These are phyloP conservation scores for Trichosporon sp. DNA, from an alignment of 1,284 basidiomycete genomes.

Conservation along the genomic window DNA sequence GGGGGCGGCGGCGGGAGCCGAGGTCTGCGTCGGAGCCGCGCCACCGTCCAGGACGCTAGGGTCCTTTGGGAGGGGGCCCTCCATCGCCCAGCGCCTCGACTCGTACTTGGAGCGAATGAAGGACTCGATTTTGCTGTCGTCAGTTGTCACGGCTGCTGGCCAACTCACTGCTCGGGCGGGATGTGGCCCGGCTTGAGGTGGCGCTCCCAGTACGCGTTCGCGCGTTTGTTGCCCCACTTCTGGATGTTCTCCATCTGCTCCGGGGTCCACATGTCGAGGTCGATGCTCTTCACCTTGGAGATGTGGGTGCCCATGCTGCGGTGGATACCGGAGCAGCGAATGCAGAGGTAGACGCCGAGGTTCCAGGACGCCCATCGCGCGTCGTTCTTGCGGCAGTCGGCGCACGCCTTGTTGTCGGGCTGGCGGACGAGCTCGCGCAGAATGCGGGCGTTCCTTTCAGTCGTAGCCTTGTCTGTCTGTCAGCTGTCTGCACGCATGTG, in stretches of 20 bases:
- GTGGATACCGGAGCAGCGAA: conserved; percentile 97
- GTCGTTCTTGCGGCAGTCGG: conserved; percentile 92
- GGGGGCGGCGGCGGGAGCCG: conserved; percentile 7
- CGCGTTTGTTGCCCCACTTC: conserved; percentile 90
- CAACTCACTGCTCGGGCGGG: conserved; percentile 86
- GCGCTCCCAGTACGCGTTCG: conserved; percentile 96
- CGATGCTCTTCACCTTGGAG: conserved; percentile 93
- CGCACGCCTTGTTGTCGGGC: conserved; percentile 89
- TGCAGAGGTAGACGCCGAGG: conserved; percentile 88
- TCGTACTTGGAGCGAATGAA: conserved; percentile 98
- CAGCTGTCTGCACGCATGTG: conserved; percentile 6
- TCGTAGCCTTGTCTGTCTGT: conserved; percentile 67
- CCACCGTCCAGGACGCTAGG: conserved; percentile 70
- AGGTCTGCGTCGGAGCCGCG: conserved; percentile 14
- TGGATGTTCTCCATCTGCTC: conserved; percentile 94
- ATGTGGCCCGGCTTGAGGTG: conserved; percentile 88
- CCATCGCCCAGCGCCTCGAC: conserved; percentile 82
- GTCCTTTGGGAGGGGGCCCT: conserved; percentile 75
- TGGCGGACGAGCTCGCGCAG: conserved; percentile 78
- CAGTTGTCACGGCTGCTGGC: background rate
- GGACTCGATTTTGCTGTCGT: conserved; percentile 86
- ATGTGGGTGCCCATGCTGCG: conserved; percentile 98
- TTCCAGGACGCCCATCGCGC: conserved; percentile 99
- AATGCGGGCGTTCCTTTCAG: conserved; percentile 68
- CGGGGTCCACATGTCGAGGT: conserved; percentile 95